Base-by-base conservation (phyloP, 2,329 filamentous ascomycete genomes). In the Pseudocercospora crystallina region DNA sequence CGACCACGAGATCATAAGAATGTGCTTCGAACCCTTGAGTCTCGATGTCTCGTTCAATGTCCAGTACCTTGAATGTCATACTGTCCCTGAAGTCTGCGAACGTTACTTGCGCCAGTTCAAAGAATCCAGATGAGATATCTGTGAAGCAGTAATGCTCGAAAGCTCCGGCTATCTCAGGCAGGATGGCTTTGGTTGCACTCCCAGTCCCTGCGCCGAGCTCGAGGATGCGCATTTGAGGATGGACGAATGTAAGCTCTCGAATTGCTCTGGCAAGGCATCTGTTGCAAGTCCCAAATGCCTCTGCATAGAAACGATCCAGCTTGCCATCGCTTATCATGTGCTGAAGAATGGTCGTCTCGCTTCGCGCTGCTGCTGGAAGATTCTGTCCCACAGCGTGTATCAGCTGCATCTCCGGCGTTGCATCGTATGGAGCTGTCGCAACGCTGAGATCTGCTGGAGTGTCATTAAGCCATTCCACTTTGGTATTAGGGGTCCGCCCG, bases 141-240 rank as follows among this genome's bases (percentile, higher is more conserved):
- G 77, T 77, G 58, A 65, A 79, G 0, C 70, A 73, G 57, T 78
- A 79, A 0, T 65, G 67, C 2, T 63, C 56, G 39, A 71, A 73
- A 7, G 45, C 41, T 26, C 46, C 32, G 1, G 61, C 66, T 5
- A 76, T 53, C 3, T 39, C 42, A 2, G 56, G 38, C 2, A 78
- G 58, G 7, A 77, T 60, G 1, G 43, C 48, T 3, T 64, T 61
- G 0, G 75, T 78, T 0, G 72, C 64, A 8, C 67, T 68, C 3
- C 74, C 75, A 2, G 73, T 75, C 1, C 76, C 76, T 11, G 71
- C 74, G 13, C 74, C 74, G n/a, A 73, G 68, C 40, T 76, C 74
- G 4, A 78, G 53, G 15, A 78, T 67, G 4, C 71, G 70, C 47
- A 73, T 63, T 12, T 66, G 66, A 0, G 76, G 75, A 40, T 72